A percentile compares a stretch with the other conserved stretches of the same genome.
Evolutionary conservation across 2,329 filamentous ascomycete species (phyloP).

Genomic region (Pseudogymnoascus destructans): DNA sequence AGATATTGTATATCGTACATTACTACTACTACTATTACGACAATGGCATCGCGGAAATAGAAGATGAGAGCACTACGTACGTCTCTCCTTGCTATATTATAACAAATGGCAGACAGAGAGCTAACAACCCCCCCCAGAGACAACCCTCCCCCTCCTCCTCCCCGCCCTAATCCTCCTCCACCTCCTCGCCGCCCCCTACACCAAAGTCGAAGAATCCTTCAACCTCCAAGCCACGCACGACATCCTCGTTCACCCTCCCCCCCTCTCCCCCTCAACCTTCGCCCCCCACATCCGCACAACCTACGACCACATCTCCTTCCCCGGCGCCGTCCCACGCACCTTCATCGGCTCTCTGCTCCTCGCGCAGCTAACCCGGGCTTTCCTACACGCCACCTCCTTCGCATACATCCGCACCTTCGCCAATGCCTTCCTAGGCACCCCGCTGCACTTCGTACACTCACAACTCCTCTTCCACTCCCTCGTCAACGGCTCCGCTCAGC

Average conservation of each 20-base stretch:
- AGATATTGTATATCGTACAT: not conserved
- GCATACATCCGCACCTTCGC: not conserved
- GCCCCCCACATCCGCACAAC: conserved; percentile 38
- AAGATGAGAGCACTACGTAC: conserved; percentile 21
- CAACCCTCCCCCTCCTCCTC: conserved; percentile 34
- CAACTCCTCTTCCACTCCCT: not conserved
- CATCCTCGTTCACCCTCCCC: conserved; percentile 68
- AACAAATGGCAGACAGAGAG: not conserved
- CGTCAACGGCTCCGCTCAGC: conserved; percentile 30
- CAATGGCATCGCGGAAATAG: not conserved
- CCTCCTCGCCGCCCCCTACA: conserved; percentile 67
- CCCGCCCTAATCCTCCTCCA: conserved; percentile 54
- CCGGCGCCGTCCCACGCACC: conserved; percentile 80
- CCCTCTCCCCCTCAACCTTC: conserved; percentile 23
- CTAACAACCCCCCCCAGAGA: not conserved
- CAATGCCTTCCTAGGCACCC: conserved; percentile 22
- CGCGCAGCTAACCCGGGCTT: conserved; percentile 48
- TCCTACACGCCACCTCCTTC: not conserved
- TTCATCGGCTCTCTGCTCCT: conserved; percentile 74
- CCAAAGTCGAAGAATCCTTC: conserved; percentile 98
- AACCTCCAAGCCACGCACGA: conserved; percentile 92
- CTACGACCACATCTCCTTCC: conserved; percentile 86
- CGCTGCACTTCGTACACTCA: conserved; percentile 32
- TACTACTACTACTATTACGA: not conserved
- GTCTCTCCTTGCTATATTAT: not conserved